Evolutionary conservation across 164 flowering plant genomes (phyloP).

Genomic region (Magnolia changhungtana): DNA sequence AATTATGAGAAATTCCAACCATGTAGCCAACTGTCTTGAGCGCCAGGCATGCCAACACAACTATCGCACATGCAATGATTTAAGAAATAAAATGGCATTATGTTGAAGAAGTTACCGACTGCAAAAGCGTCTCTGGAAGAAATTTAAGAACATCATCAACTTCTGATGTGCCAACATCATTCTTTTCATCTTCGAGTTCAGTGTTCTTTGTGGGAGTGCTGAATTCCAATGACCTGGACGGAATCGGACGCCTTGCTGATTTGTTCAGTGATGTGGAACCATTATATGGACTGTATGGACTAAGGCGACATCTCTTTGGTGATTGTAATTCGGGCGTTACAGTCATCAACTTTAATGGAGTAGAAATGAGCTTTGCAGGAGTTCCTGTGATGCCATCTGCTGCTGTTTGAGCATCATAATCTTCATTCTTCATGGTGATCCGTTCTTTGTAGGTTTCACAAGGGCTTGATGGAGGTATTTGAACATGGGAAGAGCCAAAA

Average conservation of each 20-base stretch:
- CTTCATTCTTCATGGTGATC: conserved; percentile 9
- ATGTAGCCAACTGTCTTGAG: too few relatives aligned
- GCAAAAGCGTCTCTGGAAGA: conserved; percentile 55
- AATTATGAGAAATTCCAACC: too few relatives aligned
- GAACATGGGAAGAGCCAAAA: background rate
- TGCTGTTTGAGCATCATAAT: conserved; percentile 15
- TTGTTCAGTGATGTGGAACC: conserved; percentile 31
- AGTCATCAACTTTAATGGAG: conserved; percentile 51
- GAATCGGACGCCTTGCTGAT: conserved; percentile 41
- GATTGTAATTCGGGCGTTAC: conserved; percentile 53
- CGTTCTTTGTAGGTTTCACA: conserved; percentile 19
- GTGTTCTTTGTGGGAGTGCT: conserved; percentile 48
- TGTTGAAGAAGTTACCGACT: conserved; percentile 52
- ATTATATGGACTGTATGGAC: conserved; percentile 34
- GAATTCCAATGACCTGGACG: conserved; percentile 50
- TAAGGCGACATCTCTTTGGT: conserved; percentile 55
- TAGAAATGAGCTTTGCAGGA: conserved; percentile 34
- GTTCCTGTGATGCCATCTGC: conserved; percentile 18
- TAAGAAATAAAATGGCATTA: too few relatives aligned
- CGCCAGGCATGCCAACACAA: too few relatives aligned
- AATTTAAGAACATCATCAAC: conserved; percentile 42
- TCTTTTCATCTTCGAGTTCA: conserved; percentile 14
- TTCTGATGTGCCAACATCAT: conserved; percentile 14
- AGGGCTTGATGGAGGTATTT: conserved; percentile 4
- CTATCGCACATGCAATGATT: too few relatives aligned